A percentile compares a stretch with the other conserved stretches of the same genome.
phyloP scores from a whole-genome alignment of 2,329 filamentous ascomycete genomes.

The Nemania diffusa region DNA sequence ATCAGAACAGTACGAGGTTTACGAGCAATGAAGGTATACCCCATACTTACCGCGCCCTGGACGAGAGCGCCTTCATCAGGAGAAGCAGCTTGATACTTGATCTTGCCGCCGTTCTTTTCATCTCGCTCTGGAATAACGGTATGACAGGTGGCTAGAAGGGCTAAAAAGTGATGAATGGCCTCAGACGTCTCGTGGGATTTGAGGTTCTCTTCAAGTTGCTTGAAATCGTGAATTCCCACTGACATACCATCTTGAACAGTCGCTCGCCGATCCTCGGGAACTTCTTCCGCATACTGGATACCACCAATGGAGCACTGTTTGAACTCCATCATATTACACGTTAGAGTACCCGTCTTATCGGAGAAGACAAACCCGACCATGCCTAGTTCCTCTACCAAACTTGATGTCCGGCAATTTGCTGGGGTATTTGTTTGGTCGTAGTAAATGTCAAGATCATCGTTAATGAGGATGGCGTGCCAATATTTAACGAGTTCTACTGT shows the following conservation, averaged over 20 bases:
- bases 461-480: slow-evolving; percentile 96
- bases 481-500: slow-evolving; percentile 98
- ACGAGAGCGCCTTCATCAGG: slow-evolving; percentile 98
- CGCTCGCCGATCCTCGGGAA: slow-evolving; percentile 88
- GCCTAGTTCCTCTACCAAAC: slow-evolving; percentile 93
- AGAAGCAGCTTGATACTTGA: slow-evolving; percentile 98
- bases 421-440: slow-evolving; percentile 95
- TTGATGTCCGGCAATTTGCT: slow-evolving; percentile 94
- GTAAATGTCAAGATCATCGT: slow-evolving; percentile 97
- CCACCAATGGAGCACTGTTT: slow-evolving; percentile 93
- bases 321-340: slow-evolving; percentile 99
- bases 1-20: slow-evolving; percentile 92
- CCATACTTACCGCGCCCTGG: slow-evolving; percentile 84
- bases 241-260: slow-evolving; percentile 81
- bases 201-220: slow-evolving; percentile 76
- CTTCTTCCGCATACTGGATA: slow-evolving; percentile 91
- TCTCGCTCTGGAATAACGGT: slow-evolving; percentile 94
- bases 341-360: slow-evolving; percentile 96
- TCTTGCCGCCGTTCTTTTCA: slow-evolving; percentile 79
- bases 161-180: slow-evolving; percentile 81
- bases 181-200: slow-evolving; percentile 62
- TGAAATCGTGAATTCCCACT: slow-evolving; percentile 86
- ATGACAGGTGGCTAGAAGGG: slow-evolving; percentile 89
- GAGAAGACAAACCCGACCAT: slow-evolving; percentile 99
- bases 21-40: slow-evolving; percentile 89